Conservation (phyloP, 129 eudicot species). For the Apium graveolens region DNA sequence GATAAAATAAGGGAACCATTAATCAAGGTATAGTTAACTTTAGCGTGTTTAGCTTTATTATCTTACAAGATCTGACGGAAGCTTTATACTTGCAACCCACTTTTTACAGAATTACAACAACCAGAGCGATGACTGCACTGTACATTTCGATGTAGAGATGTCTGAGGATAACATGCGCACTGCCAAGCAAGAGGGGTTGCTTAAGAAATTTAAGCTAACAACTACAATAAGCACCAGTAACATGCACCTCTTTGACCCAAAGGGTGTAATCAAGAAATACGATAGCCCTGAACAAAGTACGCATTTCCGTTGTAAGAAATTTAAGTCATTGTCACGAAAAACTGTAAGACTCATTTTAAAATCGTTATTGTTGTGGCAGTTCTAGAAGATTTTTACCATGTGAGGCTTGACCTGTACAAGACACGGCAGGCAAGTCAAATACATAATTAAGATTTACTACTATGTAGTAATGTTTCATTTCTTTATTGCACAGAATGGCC, state of each 20-base stretch:
- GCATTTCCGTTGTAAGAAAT: slow-evolving; percentile 1
- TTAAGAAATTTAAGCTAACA: slow-evolving; percentile 70
- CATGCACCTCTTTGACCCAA: slow-evolving; percentile 86
- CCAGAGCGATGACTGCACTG: slow-evolving; percentile 50
- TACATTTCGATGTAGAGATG: slow-evolving; percentile 46
- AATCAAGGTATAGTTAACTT: slow-evolving; percentile 39
- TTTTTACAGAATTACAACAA: slow-evolving; percentile 52
- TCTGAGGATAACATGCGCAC: slow-evolving; percentile 37
- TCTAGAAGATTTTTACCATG: slow-evolving; percentile 64
- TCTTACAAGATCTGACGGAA: not conserved
- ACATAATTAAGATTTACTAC: not conserved
- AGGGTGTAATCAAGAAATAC: slow-evolving; percentile 74
- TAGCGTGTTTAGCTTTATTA: not conserved
- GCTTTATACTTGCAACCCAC: slow-evolving; percentile 3
- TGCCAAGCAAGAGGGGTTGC: slow-evolving; percentile 77
- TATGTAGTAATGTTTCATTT: not conserved
- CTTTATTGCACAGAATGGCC: not conserved
- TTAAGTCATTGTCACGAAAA: not conserved
- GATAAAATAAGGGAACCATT: slow-evolving; percentile 65
- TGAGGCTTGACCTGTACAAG: slow-evolving; percentile 63
- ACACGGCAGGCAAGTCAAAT: slow-evolving; percentile 53
- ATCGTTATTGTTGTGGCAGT: slow-evolving; percentile 35
- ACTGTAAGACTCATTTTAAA: not conserved
- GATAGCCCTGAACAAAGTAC: slow-evolving; percentile 83
- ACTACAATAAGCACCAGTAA: slow-evolving; percentile 69